These are phyloP conservation scores for Otatea glauca DNA, from an alignment of 176 grass and related monocot genomes.

Conservation along the genomic window DNA sequence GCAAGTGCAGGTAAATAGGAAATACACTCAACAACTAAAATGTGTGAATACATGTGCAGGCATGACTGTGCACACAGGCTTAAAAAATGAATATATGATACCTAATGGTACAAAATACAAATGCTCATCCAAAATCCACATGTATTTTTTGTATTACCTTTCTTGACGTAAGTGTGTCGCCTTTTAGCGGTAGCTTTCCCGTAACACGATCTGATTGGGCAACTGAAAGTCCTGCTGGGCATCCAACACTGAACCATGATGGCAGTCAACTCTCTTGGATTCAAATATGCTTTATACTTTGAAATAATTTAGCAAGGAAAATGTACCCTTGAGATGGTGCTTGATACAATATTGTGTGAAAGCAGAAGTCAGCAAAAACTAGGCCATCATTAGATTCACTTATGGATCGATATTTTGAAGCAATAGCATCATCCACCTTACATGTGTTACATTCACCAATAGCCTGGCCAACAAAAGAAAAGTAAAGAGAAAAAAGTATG, in stretches of 20 bases:
- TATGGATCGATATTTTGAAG: constrained; percentile 68
- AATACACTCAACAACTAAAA: constrained; percentile 32
- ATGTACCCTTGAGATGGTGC: constrained; percentile 70
- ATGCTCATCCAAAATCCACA: neutral
- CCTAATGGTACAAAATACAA: constrained; percentile 18
- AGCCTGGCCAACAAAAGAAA: constrained; percentile 59
- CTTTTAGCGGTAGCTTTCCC: constrained; percentile 81
- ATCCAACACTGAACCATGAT: constrained; percentile 56
- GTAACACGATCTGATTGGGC: constrained; percentile 75
- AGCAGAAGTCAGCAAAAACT: constrained; percentile 78
- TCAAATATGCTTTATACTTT: constrained; percentile 5
- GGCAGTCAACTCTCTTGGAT: neutral
- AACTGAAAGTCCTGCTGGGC: constrained; percentile 84
- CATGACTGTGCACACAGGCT: constrained; percentile 1
- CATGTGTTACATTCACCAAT: constrained; percentile 74
- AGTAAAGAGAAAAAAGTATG: constrained; percentile 11
- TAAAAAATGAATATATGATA: neutral
- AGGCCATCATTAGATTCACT: constrained; percentile 66
- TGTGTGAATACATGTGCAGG: constrained; percentile 15
- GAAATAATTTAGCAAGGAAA: constrained; percentile 35
- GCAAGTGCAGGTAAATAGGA: constrained; percentile 17
- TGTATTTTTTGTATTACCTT: constrained; percentile 63
- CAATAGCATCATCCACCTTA: constrained; percentile 66
- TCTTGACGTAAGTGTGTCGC: constrained; percentile 64
- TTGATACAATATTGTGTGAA: constrained; percentile 88